A percentile compares a stretch with the other conserved stretches of the same genome.
Conservation (phyloP, 140 eudicot genomes). For the Bidens hawaiensis region DNA sequence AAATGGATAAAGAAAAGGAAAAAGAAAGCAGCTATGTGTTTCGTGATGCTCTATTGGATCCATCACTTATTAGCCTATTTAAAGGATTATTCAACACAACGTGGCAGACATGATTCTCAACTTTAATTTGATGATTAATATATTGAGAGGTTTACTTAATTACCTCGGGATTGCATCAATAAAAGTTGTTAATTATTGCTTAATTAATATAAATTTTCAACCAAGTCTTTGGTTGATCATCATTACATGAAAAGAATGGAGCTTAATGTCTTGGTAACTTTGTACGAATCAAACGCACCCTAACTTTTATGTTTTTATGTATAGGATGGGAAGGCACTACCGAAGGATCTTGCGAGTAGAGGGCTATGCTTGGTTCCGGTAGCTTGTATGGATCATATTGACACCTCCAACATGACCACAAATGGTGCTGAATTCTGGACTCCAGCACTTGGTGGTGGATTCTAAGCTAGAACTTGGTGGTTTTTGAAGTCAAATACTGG, state of each 20-base stretch:
- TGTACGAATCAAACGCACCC: too few relatives aligned
- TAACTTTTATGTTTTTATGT: background rate
- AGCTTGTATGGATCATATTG: conserved; percentile 51
- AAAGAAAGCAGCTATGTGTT: background rate
- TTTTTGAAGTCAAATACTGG: background rate
- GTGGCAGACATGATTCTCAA: conserved; percentile 51
- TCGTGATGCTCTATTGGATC: conserved; percentile 53
- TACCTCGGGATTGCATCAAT: conserved; percentile 36
- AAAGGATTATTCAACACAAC: conserved; percentile 33
- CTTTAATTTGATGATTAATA: conserved; percentile 33
- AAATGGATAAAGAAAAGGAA: background rate
- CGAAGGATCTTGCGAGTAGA: conserved; percentile 59
- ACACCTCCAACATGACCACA: conserved; percentile 35
- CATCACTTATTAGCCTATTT: conserved; percentile 39
- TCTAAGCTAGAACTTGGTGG: conserved; percentile 9
- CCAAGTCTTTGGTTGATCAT: conserved; percentile 26
- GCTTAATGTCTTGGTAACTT: background rate
- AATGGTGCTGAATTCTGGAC: conserved; percentile 87
- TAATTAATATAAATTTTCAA: conserved; percentile 10
- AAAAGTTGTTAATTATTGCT: conserved; percentile 20
- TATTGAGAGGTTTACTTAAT: conserved; percentile 22
- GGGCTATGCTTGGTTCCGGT: conserved; percentile 86
- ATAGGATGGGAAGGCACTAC: conserved; percentile 32
- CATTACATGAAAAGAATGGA: conserved; percentile 23
- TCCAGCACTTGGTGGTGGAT: conserved; percentile 70